Evolutionary conservation across 129 eudicot genomes (phyloP).

Genomic region (Centaurea solstitialis): DNA sequence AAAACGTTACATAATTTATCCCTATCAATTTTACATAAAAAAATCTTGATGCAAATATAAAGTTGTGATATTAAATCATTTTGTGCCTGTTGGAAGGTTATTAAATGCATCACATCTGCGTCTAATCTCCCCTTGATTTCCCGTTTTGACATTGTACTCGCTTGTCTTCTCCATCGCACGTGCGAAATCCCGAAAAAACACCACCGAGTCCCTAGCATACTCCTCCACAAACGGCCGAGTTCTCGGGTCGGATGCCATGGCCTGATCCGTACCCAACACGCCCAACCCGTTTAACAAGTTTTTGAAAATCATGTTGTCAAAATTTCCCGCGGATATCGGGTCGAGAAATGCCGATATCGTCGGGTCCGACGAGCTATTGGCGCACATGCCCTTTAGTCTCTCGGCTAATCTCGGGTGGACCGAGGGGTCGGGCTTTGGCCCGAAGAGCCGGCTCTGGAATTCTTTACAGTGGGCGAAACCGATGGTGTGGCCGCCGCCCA

Average conservation of each 20-base stretch:
- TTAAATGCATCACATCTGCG: slow-evolving; percentile 60
- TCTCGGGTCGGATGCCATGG: slow-evolving; percentile 54
- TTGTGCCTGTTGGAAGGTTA: slow-evolving; percentile 12
- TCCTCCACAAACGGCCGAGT: slow-evolving; percentile 57
- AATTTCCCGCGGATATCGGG: slow-evolving; percentile 58
- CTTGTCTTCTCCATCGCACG: slow-evolving; percentile 73
- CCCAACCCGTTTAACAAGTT: slow-evolving; percentile 63
- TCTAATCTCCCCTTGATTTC: slow-evolving; percentile 66
- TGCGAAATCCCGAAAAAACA: slow-evolving; percentile 59
- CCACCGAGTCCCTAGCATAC: slow-evolving; percentile 48
- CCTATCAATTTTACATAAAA: not conserved
- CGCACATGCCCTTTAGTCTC: slow-evolving; percentile 41
- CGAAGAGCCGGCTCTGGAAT: slow-evolving; percentile 46
- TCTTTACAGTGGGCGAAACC: slow-evolving; percentile 71
- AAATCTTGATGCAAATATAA: not conserved
- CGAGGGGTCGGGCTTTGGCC: slow-evolving; percentile 44
- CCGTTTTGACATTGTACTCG: slow-evolving; percentile 47
- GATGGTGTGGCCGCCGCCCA: slow-evolving; percentile 67
- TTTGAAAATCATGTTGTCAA: slow-evolving; percentile 57
- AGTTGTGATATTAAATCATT: not conserved
- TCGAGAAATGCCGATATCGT: slow-evolving; percentile 60
- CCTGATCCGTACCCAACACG: slow-evolving; percentile 58
- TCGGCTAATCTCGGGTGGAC: slow-evolving; percentile 52
- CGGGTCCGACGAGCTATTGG: slow-evolving; percentile 44
- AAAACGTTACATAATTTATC: not conserved